Percentiles rank a stretch among this genome's conserved stretches.
Evolutionary conservation across 371 early-diverging fungal species (phyloP).

Genomic region (Nematocida parisii): DNA sequence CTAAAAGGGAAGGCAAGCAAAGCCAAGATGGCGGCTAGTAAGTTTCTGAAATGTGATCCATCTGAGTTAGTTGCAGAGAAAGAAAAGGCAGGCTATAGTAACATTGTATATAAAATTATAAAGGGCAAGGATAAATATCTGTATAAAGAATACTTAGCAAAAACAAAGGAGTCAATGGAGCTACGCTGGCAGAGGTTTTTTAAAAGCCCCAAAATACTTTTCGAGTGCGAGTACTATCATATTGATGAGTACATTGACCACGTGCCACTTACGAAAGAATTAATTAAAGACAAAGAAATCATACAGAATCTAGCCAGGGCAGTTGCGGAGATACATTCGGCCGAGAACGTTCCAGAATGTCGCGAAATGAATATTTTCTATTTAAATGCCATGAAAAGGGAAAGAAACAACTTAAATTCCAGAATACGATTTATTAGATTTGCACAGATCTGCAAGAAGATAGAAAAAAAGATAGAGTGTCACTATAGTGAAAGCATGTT

Average conservation of each 20-base stretch:
- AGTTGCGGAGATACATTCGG: neutral
- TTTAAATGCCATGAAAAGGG: neutral
- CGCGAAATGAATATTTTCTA: neutral
- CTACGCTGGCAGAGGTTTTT: conserved; percentile 43
- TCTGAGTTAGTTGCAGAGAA: conserved; percentile 25
- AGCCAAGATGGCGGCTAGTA: neutral
- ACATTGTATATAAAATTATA: conserved; percentile 19
- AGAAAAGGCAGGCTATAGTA: conserved; percentile 37
- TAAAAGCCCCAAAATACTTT: conserved; percentile 18
- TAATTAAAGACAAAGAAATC: neutral
- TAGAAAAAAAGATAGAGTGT: conserved; percentile 21
- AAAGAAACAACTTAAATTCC: neutral
- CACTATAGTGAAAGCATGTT: conserved; percentile 1
- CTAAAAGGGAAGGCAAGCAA: conserved; percentile 7
- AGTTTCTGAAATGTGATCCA: conserved; percentile 5
- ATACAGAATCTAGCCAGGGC: conserved; percentile 2
- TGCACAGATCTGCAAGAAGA: conserved; percentile 8
- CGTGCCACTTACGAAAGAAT: neutral
- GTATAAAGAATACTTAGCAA: conserved; percentile 46
- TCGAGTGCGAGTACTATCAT: neutral
- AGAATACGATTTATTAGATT: conserved; percentile 7
- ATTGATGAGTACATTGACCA: conserved; percentile 52
- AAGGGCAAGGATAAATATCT: conserved; percentile 5
- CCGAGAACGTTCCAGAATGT: neutral
- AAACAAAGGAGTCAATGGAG: neutral